phyloP scores from a whole-genome alignment of 208 protist genomes.

The Leishmania braziliensis region DNA sequence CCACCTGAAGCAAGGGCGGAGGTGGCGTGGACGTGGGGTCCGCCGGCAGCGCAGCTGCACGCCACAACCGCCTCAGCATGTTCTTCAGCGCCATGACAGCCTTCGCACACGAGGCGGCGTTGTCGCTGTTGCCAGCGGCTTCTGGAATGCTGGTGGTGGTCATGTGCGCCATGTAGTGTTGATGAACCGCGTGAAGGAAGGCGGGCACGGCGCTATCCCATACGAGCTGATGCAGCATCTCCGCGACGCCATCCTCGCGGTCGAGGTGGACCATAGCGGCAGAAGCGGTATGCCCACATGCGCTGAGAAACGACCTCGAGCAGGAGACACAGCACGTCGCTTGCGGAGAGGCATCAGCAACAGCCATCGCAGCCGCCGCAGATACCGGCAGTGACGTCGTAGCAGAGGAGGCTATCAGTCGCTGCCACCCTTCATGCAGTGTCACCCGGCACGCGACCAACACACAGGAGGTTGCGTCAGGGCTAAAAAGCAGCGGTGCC shows the following conservation, averaged over 20 bases:
- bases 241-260: slow-evolving; percentile 13
- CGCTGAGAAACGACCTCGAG: neutral
- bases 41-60: neutral
- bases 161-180: slow-evolving; percentile 87
- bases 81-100: neutral
- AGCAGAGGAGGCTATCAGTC: neutral
- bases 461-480: slow-evolving; percentile 66
- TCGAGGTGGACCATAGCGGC: slow-evolving; percentile 62
- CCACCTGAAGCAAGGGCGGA: slow-evolving; percentile 39
- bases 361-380: neutral
- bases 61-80: neutral
- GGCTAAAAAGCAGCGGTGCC: slow-evolving; percentile 43
- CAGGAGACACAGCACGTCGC: neutral
- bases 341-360: neutral
- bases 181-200: slow-evolving; percentile 97
- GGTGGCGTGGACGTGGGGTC: neutral
- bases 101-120: neutral
- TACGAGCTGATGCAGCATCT: slow-evolving; percentile 34
- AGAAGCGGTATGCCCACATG: slow-evolving; percentile 18
- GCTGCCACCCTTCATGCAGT: slow-evolving; percentile 26
- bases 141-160: neutral
- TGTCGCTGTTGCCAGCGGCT: neutral
- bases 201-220: slow-evolving; percentile 52
- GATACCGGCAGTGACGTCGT: neutral
- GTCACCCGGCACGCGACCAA: slow-evolving; percentile 54